Evolutionary conservation across 352 stramenopile genomes (phyloP).

Genomic region (Globisporangium middletonii): DNA sequence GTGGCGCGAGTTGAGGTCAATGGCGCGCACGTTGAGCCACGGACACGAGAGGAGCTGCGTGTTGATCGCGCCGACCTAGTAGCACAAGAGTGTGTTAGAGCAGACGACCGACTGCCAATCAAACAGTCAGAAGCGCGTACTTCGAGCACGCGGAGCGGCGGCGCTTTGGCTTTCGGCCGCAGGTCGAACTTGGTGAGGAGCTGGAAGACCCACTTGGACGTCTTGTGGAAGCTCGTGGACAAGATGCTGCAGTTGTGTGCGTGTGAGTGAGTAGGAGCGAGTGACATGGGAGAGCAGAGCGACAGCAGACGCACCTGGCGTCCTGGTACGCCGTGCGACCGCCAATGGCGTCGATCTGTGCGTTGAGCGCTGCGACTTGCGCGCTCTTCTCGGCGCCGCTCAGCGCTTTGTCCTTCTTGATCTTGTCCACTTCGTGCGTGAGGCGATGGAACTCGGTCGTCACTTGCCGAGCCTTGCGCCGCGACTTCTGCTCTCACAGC

Average conservation of each 20-base stretch:
- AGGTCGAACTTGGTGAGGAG: constrained; percentile 76
- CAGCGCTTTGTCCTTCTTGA: constrained; percentile 35
- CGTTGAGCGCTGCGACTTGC: constrained; percentile 52
- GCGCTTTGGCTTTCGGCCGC: constrained; percentile 62
- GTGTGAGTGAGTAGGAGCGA: not conserved
- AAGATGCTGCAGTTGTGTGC: constrained; percentile 64
- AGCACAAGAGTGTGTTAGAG: constrained; percentile 15
- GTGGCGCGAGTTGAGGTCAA: constrained; percentile 93
- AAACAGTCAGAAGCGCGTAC: constrained; percentile 14
- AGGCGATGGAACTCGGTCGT: constrained; percentile 76
- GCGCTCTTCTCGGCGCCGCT: constrained; percentile 20
- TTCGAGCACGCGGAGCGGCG: constrained; percentile 56
- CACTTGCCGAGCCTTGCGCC: constrained; percentile 60
- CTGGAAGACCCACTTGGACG: constrained; percentile 94
- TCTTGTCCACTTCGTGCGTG: constrained; percentile 58
- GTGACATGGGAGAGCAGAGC: not conserved
- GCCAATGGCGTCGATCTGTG: constrained; percentile 80
- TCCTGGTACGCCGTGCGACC: constrained; percentile 92
- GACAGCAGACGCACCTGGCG: constrained; percentile 32
- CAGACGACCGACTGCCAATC: not conserved
- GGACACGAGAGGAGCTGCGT: constrained; percentile 94
- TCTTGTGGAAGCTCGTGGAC: constrained; percentile 92
- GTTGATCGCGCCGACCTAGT: constrained; percentile 94
- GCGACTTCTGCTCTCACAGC: constrained; percentile 40
- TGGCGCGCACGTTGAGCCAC: constrained; percentile 89